Base-by-base conservation (phyloP, 148 eudicot species). In the Camellia japonica region DNA sequence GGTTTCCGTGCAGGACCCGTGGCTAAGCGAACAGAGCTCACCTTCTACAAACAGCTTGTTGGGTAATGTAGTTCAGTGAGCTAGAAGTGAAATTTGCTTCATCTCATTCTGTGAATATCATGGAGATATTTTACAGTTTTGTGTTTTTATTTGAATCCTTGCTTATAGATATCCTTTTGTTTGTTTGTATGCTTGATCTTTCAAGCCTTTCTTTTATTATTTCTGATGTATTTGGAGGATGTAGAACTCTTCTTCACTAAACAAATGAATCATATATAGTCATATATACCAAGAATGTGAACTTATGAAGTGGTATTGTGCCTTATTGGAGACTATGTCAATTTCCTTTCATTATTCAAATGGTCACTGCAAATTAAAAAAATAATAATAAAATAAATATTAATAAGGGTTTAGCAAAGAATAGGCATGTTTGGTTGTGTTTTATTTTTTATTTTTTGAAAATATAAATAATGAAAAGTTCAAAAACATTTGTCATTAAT, bases 21-120 rank as follows among this genome's bases (percentile, higher is more conserved):
- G 99, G 97, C 79, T 86, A 30, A 97, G 99, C 74, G 98, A 87
- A 80, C 87, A 90, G 65, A 97, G 99, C 84, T 94, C 98, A 0
- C 99, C 99, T 80, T 91, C 99, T 41, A 81, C 97, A 62, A 94
- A 85, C 78, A 94, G 97, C 78, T 89, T 97, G 87, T 79, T 97
- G 83, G 84, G 90, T 78, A 89, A 91, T 70, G 86, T 86, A 47
- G 88, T 80, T 80, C 85, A 75, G 80, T 91, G 84, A 87, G 38
- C 12, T 2, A 55, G 30, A 66, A 49, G 18, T 16, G 20, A 15
- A 13, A 16, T 19, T 68, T 68, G 10, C 61, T 12, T 59, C 68
- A 15, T 54, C 67, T 65, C 19, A 13, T 73, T 18, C n/a, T 83
- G 82, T 80, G 49, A 75, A 83, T 75, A 69, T 43, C 49, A 75